Evolutionary conservation across 2,329 filamentous ascomycete genomes (phyloP).

Genomic region (Fusarium palustre): DNA sequence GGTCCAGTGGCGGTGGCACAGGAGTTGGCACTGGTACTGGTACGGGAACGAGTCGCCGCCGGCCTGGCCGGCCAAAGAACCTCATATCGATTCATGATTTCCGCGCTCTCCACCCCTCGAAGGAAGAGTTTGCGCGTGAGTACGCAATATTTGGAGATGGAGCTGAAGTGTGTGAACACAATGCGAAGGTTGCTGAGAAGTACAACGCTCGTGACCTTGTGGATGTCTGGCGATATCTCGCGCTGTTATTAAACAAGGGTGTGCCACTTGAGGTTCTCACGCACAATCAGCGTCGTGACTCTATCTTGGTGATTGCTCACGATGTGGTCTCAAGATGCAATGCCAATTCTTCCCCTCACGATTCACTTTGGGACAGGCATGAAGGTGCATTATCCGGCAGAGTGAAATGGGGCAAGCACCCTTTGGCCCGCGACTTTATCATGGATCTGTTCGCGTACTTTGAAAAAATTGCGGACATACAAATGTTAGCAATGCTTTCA

Average conservation of each 20-base stretch:
- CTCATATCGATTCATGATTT: conserved; percentile 80
- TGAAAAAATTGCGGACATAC: conserved; percentile 71
- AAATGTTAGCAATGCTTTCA: conserved; percentile 79
- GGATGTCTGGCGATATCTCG: conserved; percentile 85
- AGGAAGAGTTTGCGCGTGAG: conserved; percentile 77
- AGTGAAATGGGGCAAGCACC: conserved; percentile 76
- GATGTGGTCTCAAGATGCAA: conserved; percentile 62
- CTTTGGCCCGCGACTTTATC: conserved; percentile 71
- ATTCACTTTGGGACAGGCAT: conserved; percentile 19
- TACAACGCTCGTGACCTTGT: conserved; percentile 78
- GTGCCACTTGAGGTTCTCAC: conserved; percentile 76
- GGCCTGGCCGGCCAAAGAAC: conserved; percentile 69
- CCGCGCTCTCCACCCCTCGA: conserved; percentile 79
- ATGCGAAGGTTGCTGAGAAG: conserved; percentile 80
- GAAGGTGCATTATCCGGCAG: conserved; percentile 62
- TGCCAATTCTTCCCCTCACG: conserved; percentile 24
- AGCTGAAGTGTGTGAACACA: conserved; percentile 84
- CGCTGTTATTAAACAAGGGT: conserved; percentile 80
- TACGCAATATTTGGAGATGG: conserved; percentile 89
- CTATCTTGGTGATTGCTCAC: conserved; percentile 76
- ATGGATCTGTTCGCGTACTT: conserved; percentile 72
- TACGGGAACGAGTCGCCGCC: conserved; percentile 64
- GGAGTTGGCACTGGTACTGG: conserved; percentile 62
- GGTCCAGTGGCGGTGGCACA: conserved; percentile 70
- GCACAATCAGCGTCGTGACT: conserved; percentile 65